Evolutionary conservation across 306 rosid genomes (phyloP), one percentile per base, ranked within the genome.

Genomic region (Canavalia ensiformis): DNA sequence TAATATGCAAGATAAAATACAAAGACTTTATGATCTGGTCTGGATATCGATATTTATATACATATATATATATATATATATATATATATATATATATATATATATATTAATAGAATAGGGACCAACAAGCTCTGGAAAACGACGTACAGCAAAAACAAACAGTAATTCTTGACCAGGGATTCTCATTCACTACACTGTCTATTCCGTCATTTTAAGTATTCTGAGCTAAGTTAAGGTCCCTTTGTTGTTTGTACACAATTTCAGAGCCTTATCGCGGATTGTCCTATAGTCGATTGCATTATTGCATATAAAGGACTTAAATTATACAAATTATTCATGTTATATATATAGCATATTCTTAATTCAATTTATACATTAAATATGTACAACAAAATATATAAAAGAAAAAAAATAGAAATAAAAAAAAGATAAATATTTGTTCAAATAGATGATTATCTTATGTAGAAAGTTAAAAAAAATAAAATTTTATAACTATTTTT

Each of bases 121-220:
- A 83, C 72, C 80, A 78, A 29, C 8, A 7, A 73, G 60, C 52
- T 75, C 49, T 75, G 42, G 56, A 76, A 64, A 57, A 12, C 0
- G 39, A 42, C 33, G 55, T 0, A 39, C 46, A 55, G 41, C 50
- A 55, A 37, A 81, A 56, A 66, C 13, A 57, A 39, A 74, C 46
- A 77, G 71, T 67, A 74, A 18, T 29, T 59, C 72, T 78, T 29
- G 28, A 81, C 74, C 59, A 72, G 37, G 33, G 86, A 77, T 78
- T 77, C 83, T 72, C 39, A 46, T 54, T 11, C 54, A 29, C 50
- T 50, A 4, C 57, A 51, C 64, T 77, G 73, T 84, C 86, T 13
- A 35, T 54, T 78, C 46, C 29, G 1, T 25, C 31, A 28, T 63
- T 49, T 51, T 7, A 28, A 59, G 66, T 60, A 68, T 29, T 45